A percentile compares a stretch with the other conserved stretches of the same genome.
phyloP scores from a whole-genome alignment of 306 rosid species.

The Luffa acutangula region DNA sequence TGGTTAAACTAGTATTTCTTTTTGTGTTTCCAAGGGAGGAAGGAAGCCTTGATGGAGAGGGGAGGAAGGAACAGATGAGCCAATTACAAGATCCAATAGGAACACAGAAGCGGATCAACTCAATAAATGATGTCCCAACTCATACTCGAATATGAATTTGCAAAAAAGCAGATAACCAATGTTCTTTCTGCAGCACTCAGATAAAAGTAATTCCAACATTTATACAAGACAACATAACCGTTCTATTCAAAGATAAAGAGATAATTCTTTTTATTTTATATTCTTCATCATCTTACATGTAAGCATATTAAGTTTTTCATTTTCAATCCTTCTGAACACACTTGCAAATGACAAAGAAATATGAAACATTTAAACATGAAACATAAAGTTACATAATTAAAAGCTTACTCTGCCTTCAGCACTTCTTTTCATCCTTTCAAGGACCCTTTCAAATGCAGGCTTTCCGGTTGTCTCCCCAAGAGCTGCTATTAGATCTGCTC shows the following conservation, averaged over 20 bases:
- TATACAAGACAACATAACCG: not conserved
- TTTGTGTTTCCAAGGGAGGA: not conserved
- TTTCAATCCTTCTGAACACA: not conserved
- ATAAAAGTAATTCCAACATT: not conserved
- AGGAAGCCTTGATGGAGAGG: not conserved
- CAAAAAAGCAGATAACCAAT: not conserved
- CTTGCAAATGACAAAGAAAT: not conserved
- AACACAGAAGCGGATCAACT: not conserved
- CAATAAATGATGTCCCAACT: not conserved
- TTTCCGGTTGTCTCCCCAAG: slow-evolving; percentile 92
- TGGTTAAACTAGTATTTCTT: not conserved
- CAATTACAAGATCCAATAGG: not conserved
- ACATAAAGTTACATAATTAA: not conserved
- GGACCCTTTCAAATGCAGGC: slow-evolving; percentile 81
- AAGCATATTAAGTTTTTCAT: not conserved
- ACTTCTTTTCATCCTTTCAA: slow-evolving; percentile 59
- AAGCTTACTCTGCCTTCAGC: slow-evolving; percentile 67
- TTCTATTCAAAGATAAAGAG: not conserved
- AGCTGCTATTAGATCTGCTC: slow-evolving; percentile 93
- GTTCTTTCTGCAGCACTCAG: not conserved
- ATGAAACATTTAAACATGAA: not conserved
- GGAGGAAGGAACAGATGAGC: not conserved
- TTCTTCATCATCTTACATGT: not conserved
- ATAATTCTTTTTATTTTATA: not conserved
- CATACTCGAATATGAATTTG: not conserved